Evolutionary conservation across 1,284 basidiomycete genomes (phyloP).

Genomic region (Cryptococcus floricola): DNA sequence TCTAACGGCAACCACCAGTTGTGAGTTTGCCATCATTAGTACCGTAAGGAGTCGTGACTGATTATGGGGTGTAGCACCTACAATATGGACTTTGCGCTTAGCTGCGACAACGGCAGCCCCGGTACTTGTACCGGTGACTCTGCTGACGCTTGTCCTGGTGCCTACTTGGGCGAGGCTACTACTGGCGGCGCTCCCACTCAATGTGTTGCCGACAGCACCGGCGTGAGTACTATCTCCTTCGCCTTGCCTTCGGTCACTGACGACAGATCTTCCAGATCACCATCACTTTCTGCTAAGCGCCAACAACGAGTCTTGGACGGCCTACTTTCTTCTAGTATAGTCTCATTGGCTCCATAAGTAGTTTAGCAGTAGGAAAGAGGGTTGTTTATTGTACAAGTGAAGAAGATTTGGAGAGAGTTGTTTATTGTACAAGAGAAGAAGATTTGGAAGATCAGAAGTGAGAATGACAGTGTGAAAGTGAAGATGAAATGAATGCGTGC

Average conservation of each 20-base stretch:
- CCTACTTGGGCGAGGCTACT: conserved; percentile 14
- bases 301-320: too few species aligned
- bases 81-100: conserved; percentile 18
- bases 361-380: too few species aligned
- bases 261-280: conserved; percentile 11
- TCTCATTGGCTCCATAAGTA: too few species aligned
- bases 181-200: conserved; percentile 14
- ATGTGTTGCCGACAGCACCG: conserved; percentile 14
- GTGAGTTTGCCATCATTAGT: conserved; percentile 3
- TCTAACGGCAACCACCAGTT: conserved; percentile 15
- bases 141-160: conserved; percentile 16
- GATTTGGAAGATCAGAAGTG: too few species aligned
- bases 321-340: too few species aligned
- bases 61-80: conserved; percentile 10
- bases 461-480: too few species aligned
- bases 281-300: conserved; percentile 20
- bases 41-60: neutral
- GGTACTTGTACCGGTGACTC: conserved; percentile 14
- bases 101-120: neutral
- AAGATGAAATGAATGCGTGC: too few species aligned
- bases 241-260: neutral
- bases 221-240: conserved; percentile 15
- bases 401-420: too few species aligned
- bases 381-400: too few species aligned
- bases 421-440: too few species aligned